phyloP scores from a whole-genome alignment of 1,139 yeast genomes.

The Yamadazyma buinensis region DNA sequence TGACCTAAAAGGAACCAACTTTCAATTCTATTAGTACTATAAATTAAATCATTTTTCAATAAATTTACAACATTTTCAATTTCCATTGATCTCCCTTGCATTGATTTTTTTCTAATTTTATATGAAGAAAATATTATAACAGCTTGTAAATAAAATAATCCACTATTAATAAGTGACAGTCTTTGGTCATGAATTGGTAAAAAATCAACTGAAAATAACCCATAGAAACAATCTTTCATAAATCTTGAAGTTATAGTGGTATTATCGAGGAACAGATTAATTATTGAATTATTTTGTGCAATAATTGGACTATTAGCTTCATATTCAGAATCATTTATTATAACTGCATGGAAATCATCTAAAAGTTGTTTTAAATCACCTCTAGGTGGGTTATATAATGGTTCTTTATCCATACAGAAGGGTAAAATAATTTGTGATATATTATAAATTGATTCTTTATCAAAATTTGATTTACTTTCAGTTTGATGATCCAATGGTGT shows the following conservation, averaged over 20 bases:
- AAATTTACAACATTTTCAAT: conserved; percentile 68
- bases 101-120: conserved; percentile 63
- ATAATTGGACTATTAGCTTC: conserved; percentile 29
- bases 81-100: conserved; percentile 80
- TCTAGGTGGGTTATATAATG: conserved; percentile 53
- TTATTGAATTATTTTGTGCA: conserved; percentile 35
- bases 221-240: conserved; percentile 57
- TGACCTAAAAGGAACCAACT: conserved; percentile 86
- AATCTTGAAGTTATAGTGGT: conserved; percentile 45
- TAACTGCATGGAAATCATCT: conserved; percentile 67
- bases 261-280: conserved; percentile 52
- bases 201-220: conserved; percentile 37
- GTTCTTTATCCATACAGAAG: conserved; percentile 57
- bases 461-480: conserved; percentile 32
- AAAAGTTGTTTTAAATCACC: conserved; percentile 69
- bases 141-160: conserved; percentile 74
- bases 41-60: conserved; percentile 62
- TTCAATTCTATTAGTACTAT: conserved; percentile 68
- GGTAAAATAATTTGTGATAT: conserved; percentile 62
- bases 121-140: conserved; percentile 63
- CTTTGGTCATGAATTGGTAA: conserved; percentile 10
- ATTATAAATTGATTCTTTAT: conserved; percentile 46
- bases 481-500: conserved; percentile 70
- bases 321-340: conserved; percentile 59
- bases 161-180: conserved; percentile 30